Conservation (phyloP, 345 rosid genomes). For the Dovyalis caffra region DNA sequence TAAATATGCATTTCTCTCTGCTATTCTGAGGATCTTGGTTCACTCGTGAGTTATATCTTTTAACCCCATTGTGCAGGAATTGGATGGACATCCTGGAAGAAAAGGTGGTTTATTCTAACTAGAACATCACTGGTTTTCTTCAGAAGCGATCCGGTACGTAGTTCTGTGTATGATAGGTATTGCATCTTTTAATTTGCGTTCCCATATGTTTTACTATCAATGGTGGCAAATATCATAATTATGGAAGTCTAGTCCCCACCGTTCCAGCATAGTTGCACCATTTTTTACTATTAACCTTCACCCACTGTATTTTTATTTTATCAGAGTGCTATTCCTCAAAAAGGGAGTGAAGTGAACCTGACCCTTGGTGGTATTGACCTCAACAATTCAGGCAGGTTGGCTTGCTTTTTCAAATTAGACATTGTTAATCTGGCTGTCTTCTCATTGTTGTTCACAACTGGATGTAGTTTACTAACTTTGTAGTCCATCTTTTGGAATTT, state of each 20-base stretch:
- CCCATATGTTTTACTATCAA: background rate
- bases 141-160: constrained; percentile 73
- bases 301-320: constrained; percentile 10
- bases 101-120: constrained; percentile 72
- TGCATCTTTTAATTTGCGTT: background rate
- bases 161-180: constrained; percentile 9
- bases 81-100: constrained; percentile 89
- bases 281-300: constrained; percentile 13
- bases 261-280: constrained; percentile 2
- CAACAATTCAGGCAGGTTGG: constrained; percentile 99
- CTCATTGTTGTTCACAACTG: constrained; percentile 18
- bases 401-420: constrained; percentile 39
- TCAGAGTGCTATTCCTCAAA: constrained; percentile 61
- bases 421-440: constrained; percentile 3
- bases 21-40: background rate
- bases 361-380: constrained; percentile 94
- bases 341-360: constrained; percentile 66
- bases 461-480: constrained; percentile 30
- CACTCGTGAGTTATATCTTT: background rate
- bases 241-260: constrained; percentile 2
- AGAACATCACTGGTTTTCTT: constrained; percentile 72
- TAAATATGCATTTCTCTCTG: background rate
- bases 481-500: constrained; percentile 20
- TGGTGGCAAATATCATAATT: background rate
- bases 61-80: constrained; percentile 39